Base-by-base conservation (phyloP, 176 grass and related monocot species). In the Rhipidocladum racemiflorum region DNA sequence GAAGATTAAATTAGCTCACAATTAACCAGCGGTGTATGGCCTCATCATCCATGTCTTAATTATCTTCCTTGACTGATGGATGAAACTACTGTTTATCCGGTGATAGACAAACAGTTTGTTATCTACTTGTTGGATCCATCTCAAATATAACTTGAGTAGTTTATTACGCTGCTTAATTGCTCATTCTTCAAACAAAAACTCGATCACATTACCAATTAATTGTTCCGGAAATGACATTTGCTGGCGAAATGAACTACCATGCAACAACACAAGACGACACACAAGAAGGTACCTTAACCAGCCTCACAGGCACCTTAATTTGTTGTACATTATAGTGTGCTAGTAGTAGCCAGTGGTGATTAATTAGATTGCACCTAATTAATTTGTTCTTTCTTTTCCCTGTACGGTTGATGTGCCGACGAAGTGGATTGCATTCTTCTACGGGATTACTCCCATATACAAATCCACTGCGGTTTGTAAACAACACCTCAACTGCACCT, bases 61-160 rank as follows among this genome's bases (percentile, higher is more conserved):
- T 48, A 25, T 4, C 69, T 60, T 44, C 57, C 49, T 40, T 75
- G 59, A 83, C 75, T 83, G 45, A 83, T 40, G 44, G 30, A 53
- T 43, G 65, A 13, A 24, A 2, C 38, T 68, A 7, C 20, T 13
- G 36, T 68, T 42, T 43, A 42, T 68, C 8, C 18, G 18, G 38
- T 24, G 65, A 42, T 9, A 57, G 64, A 27, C 23, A 45, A 23
- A 57, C 68, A 70, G 6, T 48, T 17, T 32, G 27, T 50, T 60
- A 24, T 25, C 40, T 46, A 23, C 42, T 46, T 1, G 23, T 70
- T 48, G 23, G 68, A 70, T 18, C 25, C 42, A 29, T 29, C 68
- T 70, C 3, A 28, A 23, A 70, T 18, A 44, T 46, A n/a, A 40
- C n/a, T 70, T 24, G 13, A 70, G 42, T 27, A 70, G 6, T 70